phyloP scores from a whole-genome alignment of 106 monocot genomes.

The Iris macrosiphon region DNA sequence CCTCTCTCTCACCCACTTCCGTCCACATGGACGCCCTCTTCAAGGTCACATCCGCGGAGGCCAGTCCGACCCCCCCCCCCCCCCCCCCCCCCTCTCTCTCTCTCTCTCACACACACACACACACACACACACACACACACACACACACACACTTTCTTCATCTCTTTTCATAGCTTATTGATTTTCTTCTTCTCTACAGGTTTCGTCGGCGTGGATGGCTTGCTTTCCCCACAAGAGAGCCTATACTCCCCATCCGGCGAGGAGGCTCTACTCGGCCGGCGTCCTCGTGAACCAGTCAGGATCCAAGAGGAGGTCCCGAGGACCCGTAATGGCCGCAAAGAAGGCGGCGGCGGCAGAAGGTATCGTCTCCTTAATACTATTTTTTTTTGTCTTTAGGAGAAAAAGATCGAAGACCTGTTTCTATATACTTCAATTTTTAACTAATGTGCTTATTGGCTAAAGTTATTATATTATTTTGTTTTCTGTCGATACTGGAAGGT shows the following conservation, averaged over 20 bases:
- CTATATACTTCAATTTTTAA: neutral
- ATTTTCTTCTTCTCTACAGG: conserved; percentile 10
- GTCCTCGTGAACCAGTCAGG: conserved; percentile 7
- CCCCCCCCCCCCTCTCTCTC: no score
- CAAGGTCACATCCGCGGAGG: no score
- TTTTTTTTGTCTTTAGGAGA: neutral
- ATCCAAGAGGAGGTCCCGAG: conserved; percentile 62
- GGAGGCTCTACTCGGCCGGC: conserved; percentile 21
- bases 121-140: no score
- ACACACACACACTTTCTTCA: no score
- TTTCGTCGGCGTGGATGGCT: conserved; percentile 8
- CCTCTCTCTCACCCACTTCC: no score
- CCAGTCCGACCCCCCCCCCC: no score
- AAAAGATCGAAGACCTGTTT: neutral
- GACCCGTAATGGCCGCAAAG: conserved; percentile 81
- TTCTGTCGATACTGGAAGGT: no score
- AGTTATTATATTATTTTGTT: neutral
- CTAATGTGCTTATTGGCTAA: neutral
- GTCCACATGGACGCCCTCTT: no score
- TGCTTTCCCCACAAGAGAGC: conserved; percentile 3
- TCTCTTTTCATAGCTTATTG: no score
- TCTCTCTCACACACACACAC: no score
- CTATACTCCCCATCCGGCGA: conserved; percentile 3
- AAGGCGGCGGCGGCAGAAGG: conserved; percentile 63
- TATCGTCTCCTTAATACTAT: no score